These are phyloP conservation scores for Oldenlandia corymbosa DNA, from an alignment of 257 asterid genomes.

Conservation along the genomic window DNA sequence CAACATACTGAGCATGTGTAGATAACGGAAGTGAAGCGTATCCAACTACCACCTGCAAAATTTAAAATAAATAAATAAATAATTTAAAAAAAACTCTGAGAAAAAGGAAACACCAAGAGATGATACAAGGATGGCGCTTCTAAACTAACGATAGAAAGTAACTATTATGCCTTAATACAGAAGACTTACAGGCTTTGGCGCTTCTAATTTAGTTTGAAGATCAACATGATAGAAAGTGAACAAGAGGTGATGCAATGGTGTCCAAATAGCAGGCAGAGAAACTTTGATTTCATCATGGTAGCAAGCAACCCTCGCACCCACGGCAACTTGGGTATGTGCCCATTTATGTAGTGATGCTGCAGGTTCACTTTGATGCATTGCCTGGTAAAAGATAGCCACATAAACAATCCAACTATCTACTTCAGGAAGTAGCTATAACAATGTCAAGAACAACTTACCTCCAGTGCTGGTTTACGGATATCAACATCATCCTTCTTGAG, in stretches of 20 bases:
- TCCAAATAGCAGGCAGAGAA: conserved; percentile 91
- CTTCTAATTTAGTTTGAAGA: conserved; percentile 95
- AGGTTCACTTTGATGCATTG: conserved; percentile 83
- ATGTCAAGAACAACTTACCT: conserved; percentile 51
- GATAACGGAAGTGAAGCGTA: conserved; percentile 89
- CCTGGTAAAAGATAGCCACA: conserved; percentile 43
- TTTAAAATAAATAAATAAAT: too few relatives aligned
- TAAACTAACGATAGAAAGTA: too few relatives aligned
- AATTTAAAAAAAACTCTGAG: conserved; percentile 16
- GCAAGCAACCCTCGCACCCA: conserved; percentile 88
- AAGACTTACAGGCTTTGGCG: conserved; percentile 88
- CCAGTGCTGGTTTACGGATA: conserved; percentile 65
- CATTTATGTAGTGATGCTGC: conserved; percentile 68
- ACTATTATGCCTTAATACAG: conserved; percentile 14
- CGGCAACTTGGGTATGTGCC: conserved; percentile 89
- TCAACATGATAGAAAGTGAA: conserved; percentile 95
- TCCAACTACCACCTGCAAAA: conserved; percentile 87
- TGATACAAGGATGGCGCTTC: conserved; percentile 4
- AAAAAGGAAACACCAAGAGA: conserved; percentile 22
- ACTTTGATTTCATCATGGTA: conserved; percentile 97
- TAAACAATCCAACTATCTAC: conserved; percentile 22
- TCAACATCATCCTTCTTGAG: conserved; percentile 87
- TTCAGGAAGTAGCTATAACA: conserved; percentile 23
- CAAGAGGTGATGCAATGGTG: conserved; percentile 89
- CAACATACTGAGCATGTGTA: conserved; percentile 80